Evolutionary conservation across 2,329 filamentous ascomycete genomes (phyloP), one percentile per base, ranked within the genome.

Genomic region (Clonostachys solani): DNA sequence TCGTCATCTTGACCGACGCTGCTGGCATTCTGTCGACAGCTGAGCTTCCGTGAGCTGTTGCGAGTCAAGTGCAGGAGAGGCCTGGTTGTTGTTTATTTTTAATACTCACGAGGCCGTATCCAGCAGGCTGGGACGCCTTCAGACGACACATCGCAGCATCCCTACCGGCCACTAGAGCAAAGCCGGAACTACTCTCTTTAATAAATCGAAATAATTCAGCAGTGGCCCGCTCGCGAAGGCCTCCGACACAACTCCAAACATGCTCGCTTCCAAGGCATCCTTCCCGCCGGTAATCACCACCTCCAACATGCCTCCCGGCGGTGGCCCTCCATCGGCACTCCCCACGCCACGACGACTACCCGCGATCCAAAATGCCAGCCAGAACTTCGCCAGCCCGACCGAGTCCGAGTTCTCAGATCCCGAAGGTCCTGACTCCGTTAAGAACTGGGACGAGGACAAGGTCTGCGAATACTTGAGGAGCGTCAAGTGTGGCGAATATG

Each of bases 401-500:
- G 89, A 95, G 61, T 95, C 90, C 29, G 91, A 96, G 56, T 96
- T 96, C 67, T 94, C 89, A 19, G 91, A 95, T 54, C 78, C 80
- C 57, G 89, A 92, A 55, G 81, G 81, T 33, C 79, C 87, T 46
- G 86, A 91, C 58, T 83, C 85, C 6, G 83, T 88, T 55, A 86
- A 85, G 79, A 86, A 80, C 65, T 97, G 92, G 92, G 86, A 92
- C 61, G 94, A 97, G 71, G 87, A 92, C 55, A 84, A 84, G 55
- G 94, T 99, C 33, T 88, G 87, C 61, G 89, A 96, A 45, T 99
- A 95, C 79, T 77, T 99, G 52, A 80, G 85, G 59, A 91, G 83
- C 57, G 92, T 99, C 63, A 92, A 95, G 62, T 97, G 92, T 62
- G 85, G 86, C 56, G 91, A 97, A 63, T 97, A 99, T 68, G 91